phyloP scores from a whole-genome alignment of 306 rosid species.

The Geum urbanum region DNA sequence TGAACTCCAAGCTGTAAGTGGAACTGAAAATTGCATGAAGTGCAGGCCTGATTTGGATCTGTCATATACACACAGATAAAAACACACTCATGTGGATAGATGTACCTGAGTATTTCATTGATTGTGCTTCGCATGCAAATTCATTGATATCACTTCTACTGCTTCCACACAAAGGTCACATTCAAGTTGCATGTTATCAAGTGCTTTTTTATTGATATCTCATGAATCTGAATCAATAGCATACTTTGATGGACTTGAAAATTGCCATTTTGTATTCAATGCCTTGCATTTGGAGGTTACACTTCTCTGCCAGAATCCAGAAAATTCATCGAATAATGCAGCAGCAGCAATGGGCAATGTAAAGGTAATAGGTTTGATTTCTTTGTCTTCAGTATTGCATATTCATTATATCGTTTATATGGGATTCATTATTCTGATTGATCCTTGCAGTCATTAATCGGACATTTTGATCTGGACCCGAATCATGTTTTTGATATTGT shows the following conservation, averaged over 20 bases:
- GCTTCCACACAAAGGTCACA: too few relatives aligned
- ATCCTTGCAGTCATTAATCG: slow-evolving; percentile 88
- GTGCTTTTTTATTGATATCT: too few relatives aligned
- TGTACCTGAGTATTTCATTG: too few relatives aligned
- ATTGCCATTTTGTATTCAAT: slow-evolving; percentile 25
- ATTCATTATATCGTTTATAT: slow-evolving; percentile 14
- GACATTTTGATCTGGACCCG: slow-evolving; percentile 98
- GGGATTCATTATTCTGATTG: slow-evolving; percentile 23
- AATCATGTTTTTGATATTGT: slow-evolving; percentile 97
- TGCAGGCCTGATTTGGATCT: too few relatives aligned
- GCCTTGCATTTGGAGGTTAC: slow-evolving; percentile 52
- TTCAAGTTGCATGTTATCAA: too few relatives aligned
- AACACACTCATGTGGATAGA: too few relatives aligned
- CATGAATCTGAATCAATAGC: too few relatives aligned
- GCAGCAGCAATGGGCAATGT: slow-evolving; percentile 83
- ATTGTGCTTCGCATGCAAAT: too few relatives aligned
- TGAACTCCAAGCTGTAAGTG: too few relatives aligned
- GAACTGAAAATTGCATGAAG: too few relatives aligned
- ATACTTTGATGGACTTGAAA: slow-evolving; percentile 12
- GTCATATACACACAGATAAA: too few relatives aligned
- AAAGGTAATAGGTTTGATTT: slow-evolving; percentile 59
- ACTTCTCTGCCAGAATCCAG: slow-evolving; percentile 76
- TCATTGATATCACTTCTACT: too few relatives aligned
- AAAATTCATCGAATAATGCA: slow-evolving; percentile 52
- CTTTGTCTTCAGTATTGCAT: slow-evolving; percentile 20